These are phyloP conservation scores for Candida railenensis DNA, from an alignment of 805 yeast species.

Conservation along the genomic window DNA sequence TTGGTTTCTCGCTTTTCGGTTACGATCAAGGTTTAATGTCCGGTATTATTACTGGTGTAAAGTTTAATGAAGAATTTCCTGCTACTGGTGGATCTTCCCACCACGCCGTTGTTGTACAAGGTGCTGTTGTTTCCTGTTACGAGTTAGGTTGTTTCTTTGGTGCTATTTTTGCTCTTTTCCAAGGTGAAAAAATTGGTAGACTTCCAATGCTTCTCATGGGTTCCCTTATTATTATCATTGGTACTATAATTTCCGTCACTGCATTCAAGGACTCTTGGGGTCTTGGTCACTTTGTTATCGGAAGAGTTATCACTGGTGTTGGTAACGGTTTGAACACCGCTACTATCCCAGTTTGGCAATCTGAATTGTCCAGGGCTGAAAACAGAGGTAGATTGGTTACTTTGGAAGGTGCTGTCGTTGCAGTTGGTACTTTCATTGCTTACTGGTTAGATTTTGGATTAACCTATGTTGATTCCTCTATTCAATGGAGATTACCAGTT, in stretches of 20 bases:
- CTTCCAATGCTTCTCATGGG: conserved; percentile 39
- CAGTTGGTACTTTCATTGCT: conserved; percentile 70
- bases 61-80: conserved; percentile 39
- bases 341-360: conserved; percentile 47
- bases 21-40: conserved; percentile 46
- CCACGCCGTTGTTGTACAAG: conserved; percentile 50
- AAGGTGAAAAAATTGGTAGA: conserved; percentile 43
- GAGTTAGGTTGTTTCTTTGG: conserved; percentile 61
- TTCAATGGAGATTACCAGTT: conserved; percentile 47
- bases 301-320: conserved; percentile 48
- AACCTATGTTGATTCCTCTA: conserved; percentile 53
- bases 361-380: conserved; percentile 44
- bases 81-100: conserved; percentile 29
- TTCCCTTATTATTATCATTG: conserved; percentile 37
- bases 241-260: conserved; percentile 39
- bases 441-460: conserved; percentile 65
- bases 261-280: conserved; percentile 45
- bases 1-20: conserved; percentile 33
- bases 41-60: conserved; percentile 39
- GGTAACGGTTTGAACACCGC: conserved; percentile 45
- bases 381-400: conserved; percentile 40
- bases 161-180: conserved; percentile 38
- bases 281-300: conserved; percentile 69
- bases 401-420: conserved; percentile 53
- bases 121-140: conserved; percentile 68